Percentiles rank a stretch among this genome's conserved stretches.
Conservation (phyloP, 2,329 filamentous ascomycete species). For the Colletotrichum eleusines region DNA sequence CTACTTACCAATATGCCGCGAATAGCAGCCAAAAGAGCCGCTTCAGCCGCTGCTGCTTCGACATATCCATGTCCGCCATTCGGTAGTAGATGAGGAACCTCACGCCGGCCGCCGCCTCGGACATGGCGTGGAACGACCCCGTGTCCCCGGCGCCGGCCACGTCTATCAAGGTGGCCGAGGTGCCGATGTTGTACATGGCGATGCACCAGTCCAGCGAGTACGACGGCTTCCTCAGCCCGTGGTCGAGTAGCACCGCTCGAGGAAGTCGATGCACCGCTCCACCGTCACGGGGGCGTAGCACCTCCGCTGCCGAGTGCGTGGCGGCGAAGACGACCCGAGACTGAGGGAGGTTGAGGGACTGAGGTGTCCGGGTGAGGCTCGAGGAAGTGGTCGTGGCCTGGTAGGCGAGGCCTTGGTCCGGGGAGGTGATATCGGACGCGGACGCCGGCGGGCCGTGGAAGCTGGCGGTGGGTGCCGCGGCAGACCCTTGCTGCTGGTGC, state of each 20-base stretch:
- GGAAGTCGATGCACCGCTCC: slow-evolving; percentile 47
- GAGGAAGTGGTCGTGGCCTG: slow-evolving; percentile 19
- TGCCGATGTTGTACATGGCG: slow-evolving; percentile 52
- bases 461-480: background rate
- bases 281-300: slow-evolving; percentile 48
- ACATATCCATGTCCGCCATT: slow-evolving; percentile 43
- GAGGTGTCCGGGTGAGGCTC: slow-evolving; percentile 7
- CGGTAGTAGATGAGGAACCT: slow-evolving; percentile 49
- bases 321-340: slow-evolving; percentile 53
- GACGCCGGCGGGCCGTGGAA: slow-evolving; percentile 18
- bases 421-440: slow-evolving; percentile 28
- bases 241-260: slow-evolving; percentile 48
- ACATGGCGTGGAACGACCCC: slow-evolving; percentile 43
- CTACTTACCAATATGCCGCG: slow-evolving; percentile 40
- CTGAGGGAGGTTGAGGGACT: background rate
- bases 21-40: slow-evolving; percentile 53
- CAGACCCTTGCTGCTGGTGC: background rate
- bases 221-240: slow-evolving; percentile 25
- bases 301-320: slow-evolving; percentile 48
- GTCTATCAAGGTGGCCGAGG: slow-evolving; percentile 42
- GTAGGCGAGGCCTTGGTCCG: slow-evolving; percentile 26
- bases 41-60: slow-evolving; percentile 50
- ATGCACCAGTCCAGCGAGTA: slow-evolving; percentile 53
- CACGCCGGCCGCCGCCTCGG: slow-evolving; percentile 47
- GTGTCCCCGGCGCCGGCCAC: slow-evolving; percentile 39